Percentiles rank a stretch among this genome's conserved stretches.
Conservation (phyloP, 305 asterid species). For the Striga hermonthica region DNA sequence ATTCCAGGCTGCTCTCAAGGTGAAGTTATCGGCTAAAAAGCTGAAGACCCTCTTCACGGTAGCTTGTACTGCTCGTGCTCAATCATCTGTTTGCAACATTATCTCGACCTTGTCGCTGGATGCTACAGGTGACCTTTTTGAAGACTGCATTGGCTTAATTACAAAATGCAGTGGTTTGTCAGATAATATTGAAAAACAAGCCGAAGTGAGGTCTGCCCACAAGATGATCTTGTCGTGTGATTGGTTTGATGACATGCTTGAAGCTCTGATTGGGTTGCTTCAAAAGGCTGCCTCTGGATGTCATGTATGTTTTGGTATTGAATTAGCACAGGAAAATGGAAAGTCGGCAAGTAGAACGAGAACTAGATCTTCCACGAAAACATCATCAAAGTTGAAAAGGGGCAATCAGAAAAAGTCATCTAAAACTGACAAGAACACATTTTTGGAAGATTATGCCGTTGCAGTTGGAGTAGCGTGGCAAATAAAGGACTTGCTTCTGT, state of each 20-base stretch:
- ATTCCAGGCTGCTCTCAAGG: constrained; percentile 48
- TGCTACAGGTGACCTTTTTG: constrained; percentile 53
- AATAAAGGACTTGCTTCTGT: constrained; percentile 72
- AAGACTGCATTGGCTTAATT: constrained; percentile 69
- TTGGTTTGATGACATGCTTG: constrained; percentile 81
- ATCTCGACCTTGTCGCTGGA: constrained; percentile 55
- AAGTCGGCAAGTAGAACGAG: constrained; percentile 42
- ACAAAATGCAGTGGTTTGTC: constrained; percentile 52
- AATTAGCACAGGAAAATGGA: constrained; percentile 35
- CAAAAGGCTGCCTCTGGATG: constrained; percentile 62
- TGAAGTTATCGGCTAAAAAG: constrained; percentile 55
- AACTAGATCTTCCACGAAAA: constrained; percentile 37
- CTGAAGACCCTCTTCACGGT: constrained; percentile 59
- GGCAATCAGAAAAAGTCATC: constrained; percentile 39
- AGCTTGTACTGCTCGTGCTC: constrained; percentile 74
- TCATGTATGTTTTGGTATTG: constrained; percentile 44
- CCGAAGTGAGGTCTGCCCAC: constrained; percentile 74
- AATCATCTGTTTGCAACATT: constrained; percentile 71
- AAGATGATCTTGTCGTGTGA: constrained; percentile 67
- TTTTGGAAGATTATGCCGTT: constrained; percentile 58
- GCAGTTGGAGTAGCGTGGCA: constrained; percentile 91
- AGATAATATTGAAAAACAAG: constrained; percentile 55
- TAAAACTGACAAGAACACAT: constrained; percentile 31
- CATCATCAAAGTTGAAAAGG: constrained; percentile 46
- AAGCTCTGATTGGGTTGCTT: constrained; percentile 52